A percentile compares a stretch with the other conserved stretches of the same genome.
These are phyloP conservation scores for Diplotaxis tenuifolia DNA, from an alignment of 345 rosid species.

Conservation along the genomic window DNA sequence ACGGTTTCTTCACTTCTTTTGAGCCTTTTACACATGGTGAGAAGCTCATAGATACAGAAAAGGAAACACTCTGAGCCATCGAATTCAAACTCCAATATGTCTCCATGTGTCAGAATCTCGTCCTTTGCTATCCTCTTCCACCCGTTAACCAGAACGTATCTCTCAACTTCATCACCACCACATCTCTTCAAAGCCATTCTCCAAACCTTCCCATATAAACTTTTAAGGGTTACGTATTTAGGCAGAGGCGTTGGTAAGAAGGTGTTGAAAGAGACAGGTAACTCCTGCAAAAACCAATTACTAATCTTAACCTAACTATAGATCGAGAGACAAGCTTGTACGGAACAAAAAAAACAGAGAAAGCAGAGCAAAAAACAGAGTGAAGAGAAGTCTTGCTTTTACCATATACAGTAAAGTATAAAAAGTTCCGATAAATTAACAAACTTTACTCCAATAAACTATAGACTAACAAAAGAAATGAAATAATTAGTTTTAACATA, in stretches of 20 bases:
- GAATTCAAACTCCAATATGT: slow-evolving; percentile 15
- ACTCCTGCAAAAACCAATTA: background rate
- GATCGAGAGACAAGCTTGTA: background rate
- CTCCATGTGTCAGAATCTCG: background rate
- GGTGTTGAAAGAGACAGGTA: slow-evolving; percentile 21
- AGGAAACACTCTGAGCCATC: slow-evolving; percentile 17
- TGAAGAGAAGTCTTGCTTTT: background rate
- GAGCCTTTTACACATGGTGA: slow-evolving; percentile 15
- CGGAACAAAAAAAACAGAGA: background rate
- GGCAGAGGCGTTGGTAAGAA: slow-evolving; percentile 11
- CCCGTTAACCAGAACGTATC: slow-evolving; percentile 2
- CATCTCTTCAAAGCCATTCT: slow-evolving; percentile 6
- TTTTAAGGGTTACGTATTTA: slow-evolving; percentile 4
- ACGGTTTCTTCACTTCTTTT: background rate
- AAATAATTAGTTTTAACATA: too few relatives aligned
- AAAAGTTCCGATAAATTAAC: too few relatives aligned
- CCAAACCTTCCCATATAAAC: slow-evolving; percentile 13
- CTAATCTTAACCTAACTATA: background rate
- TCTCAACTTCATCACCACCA: slow-evolving; percentile 2
- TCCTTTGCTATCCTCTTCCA: slow-evolving; percentile 23
- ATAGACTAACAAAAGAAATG: too few relatives aligned
- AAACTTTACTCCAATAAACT: too few relatives aligned
- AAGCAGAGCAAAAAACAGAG: background rate
- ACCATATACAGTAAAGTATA: too few relatives aligned
- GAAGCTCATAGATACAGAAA: slow-evolving; percentile 16